Base-by-base conservation (phyloP, 2,329 filamentous ascomycete species). In the Bipolaris victoriae region DNA sequence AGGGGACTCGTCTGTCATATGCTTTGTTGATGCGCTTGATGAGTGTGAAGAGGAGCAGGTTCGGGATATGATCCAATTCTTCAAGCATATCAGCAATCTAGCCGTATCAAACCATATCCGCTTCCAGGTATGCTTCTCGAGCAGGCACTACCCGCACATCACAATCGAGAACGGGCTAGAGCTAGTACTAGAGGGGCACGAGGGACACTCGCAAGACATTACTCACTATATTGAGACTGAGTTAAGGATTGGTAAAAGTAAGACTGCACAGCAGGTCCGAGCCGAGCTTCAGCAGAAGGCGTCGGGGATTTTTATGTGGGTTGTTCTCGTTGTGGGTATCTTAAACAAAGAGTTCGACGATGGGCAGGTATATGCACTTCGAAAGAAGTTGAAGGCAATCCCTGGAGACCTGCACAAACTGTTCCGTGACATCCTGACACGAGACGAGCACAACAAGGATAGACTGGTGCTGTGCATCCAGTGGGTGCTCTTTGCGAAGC, bases 81-180 rank as follows among this genome's bases (percentile, higher is more conserved):
- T 84, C 13, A 75, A 82, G 49, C 61, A 73, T 0, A 52, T 83
- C 0, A 72, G 75, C 0, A 61, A 77, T 2, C 10, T 63, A 0
- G 70, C 74, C 2, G 50, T 66, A 0, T 51, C 64, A 3, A 52
- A 31, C 0, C 43, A 50, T 0, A 44, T 66, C 0, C 3, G 29
- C 0, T 62, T 84, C 0, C 67, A 57, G 13, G 41, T 60, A 5
- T 65, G 63, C 11, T 53, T 63, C 3, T 63, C 61, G 9, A 65
- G 63, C 33, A 0, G 83, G 0, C 79, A 82, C 31, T 84, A 83
- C 20, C 82, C 82, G 0, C 52, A 78, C 5, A 77, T 84, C 24
- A 71, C 60, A 2, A 70, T 75, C 47, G 15, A 49, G 3, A 65
- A 63, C 0, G 74, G 75, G 1, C 49, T 74, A 0, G 49, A 57